Evolutionary conservation across 768 basidiomycete genomes (phyloP), one percentile per base, ranked within the genome.

Genomic region (Lentinula lateritia): DNA sequence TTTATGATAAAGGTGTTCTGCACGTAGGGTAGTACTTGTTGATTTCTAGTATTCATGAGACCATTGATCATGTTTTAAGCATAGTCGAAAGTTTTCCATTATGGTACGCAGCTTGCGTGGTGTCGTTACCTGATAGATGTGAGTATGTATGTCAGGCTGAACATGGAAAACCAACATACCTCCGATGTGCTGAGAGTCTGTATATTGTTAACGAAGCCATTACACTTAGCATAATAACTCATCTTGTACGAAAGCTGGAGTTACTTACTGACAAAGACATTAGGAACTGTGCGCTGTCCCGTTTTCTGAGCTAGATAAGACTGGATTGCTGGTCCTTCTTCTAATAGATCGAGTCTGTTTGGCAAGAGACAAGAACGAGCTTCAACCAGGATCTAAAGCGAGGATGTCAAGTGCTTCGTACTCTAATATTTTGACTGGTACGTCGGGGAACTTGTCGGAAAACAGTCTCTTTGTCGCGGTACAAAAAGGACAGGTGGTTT

Each of bases 211-310:
- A 42, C n/a, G 5, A 7, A 39, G 6, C 58, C 18, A 56, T 5
- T 5, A 42, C 12, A 28, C 28, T 28, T 28, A 28, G 28, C 28
- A 28, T 28, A 28, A 28, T 28, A 28, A 28, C 28, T 61, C 15
- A 62, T 42, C 12, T 15, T 20, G 18, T 2, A 6, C 16, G 48
- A 38, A 34, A 5, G 10, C 3, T 15, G 15, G n/a, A 18, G 16
- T n/a, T n/a, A 34, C 83, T 52, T 48, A 82, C 81, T 75, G 66
- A 85, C 81, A 72, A 83, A 85, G 61, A 81, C 79, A 68, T 82
- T 82, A 43, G 83, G 83, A 3, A 85, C 84, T 18, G 80, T 78
- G 23, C 75, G 67, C 63, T 78, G 84, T 5, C 75, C 74, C 0
- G 83, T 83, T 73, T 76, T 79, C 58, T 74, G 58, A 18, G 4